Evolutionary conservation across 169 alveolate species (phyloP).

Genomic region (Miamiensis avidus): DNA sequence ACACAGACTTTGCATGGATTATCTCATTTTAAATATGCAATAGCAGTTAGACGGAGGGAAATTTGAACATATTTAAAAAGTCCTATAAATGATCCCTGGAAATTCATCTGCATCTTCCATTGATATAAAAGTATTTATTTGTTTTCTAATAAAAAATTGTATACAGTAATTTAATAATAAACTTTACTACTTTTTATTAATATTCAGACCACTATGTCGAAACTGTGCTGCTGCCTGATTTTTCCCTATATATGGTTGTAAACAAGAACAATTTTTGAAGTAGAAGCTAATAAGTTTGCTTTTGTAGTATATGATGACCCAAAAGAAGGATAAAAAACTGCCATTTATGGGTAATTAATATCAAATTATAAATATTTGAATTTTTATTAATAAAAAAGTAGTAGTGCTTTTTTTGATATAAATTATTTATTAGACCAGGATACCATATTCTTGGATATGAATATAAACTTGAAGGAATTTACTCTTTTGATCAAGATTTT

Average conservation of each 20-base stretch:
- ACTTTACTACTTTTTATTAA: no score
- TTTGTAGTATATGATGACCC: background rate
- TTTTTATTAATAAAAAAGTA: no score
- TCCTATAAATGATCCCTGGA: background rate
- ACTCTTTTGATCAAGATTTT: background rate
- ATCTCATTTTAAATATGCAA: no score
- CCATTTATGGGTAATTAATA: background rate
- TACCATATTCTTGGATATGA: background rate
- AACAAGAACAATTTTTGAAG: background rate
- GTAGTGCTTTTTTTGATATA: background rate
- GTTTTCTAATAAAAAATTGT: no score
- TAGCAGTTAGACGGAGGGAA: background rate
- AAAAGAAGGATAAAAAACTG: background rate
- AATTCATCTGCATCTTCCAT: background rate
- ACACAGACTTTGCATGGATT: background rate
- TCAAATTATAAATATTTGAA: no score
- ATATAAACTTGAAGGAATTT: background rate
- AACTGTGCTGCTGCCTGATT: background rate
- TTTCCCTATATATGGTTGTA: background rate
- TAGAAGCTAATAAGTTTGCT: background rate
- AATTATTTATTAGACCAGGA: background rate
- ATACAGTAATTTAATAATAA: no score
- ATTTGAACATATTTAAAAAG: background rate
- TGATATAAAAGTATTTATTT: background rate
- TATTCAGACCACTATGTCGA: background rate